Percentiles rank a stretch among this genome's conserved stretches.
Evolutionary conservation across 139 green algal species (phyloP).

Genomic region (Coelastrella sp.): DNA sequence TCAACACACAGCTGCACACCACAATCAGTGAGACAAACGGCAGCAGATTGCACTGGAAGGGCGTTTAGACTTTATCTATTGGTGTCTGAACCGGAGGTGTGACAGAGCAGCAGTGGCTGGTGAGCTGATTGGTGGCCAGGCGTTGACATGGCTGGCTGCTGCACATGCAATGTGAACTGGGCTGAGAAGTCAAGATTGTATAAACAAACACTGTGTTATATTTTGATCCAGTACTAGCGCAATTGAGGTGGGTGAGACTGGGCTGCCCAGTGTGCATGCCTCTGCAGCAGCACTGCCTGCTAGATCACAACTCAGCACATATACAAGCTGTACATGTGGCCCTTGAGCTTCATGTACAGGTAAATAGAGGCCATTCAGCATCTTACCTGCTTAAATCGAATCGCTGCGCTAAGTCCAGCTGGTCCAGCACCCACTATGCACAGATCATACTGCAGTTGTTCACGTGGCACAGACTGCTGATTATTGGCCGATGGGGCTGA

Average conservation of each 20-base stretch:
- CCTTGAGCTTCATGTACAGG: not conserved
- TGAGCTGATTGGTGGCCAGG: no score
- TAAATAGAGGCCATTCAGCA: no score
- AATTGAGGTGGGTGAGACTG: no score
- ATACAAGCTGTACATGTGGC: not conserved
- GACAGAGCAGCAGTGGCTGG: no score
- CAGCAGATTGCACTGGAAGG: not conserved
- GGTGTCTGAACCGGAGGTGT: no score
- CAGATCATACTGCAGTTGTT: conserved; percentile 90
- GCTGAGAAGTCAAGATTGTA: no score
- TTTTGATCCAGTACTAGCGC: no score
- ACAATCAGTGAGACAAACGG: not conserved
- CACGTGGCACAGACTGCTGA: conserved; percentile 32
- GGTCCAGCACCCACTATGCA: conserved; percentile 91
- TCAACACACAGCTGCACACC: conserved; percentile 69
- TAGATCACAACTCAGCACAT: no score
- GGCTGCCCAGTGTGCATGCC: not conserved
- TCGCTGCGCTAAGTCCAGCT: conserved; percentile 89
- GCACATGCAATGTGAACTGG: no score
- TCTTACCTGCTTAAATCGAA: conserved; percentile 87
- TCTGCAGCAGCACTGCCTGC: not conserved
- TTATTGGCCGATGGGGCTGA: not conserved
- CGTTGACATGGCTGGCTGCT: no score
- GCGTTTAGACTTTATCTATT: no score
- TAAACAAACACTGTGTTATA: no score